phyloP scores from a whole-genome alignment of 208 protist genomes.

The Wallacemonas sp. region DNA sequence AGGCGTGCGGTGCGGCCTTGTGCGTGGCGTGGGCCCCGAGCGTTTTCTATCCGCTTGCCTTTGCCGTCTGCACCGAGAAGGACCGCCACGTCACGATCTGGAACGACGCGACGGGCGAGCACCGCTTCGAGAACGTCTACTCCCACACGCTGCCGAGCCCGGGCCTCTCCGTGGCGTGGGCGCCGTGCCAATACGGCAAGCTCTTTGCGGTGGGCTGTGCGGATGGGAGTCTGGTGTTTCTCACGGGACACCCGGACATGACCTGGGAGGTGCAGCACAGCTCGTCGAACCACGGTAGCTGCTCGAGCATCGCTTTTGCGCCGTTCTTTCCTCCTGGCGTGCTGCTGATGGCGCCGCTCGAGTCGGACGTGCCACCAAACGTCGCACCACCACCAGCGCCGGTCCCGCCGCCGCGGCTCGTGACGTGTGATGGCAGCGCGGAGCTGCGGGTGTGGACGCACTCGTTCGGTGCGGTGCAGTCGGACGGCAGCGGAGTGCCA shows the following conservation, averaged over 20 bases:
- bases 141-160: conserved; percentile 32
- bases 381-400: conserved; percentile 31
- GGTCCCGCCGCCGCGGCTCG: conserved; percentile 66
- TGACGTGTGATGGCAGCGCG: conserved; percentile 65
- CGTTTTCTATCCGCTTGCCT: conserved; percentile 49
- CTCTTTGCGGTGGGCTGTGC: conserved; percentile 78
- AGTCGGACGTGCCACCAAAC: conserved; percentile 30
- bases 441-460: conserved; percentile 69
- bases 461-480: conserved; percentile 22
- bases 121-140: conserved; percentile 70
- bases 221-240: conserved; percentile 64
- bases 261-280: conserved; percentile 69
- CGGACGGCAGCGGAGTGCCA: conserved; percentile 15
- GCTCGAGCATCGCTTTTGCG: conserved; percentile 60
- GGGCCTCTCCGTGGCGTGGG: conserved; percentile 75
- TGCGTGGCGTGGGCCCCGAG: conserved; percentile 81
- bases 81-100: conserved; percentile 55
- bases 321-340: conserved; percentile 69
- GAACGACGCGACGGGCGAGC: conserved; percentile 43
- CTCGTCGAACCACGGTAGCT: conserved; percentile 48
- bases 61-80: conserved; percentile 65
- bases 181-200: conserved; percentile 75
- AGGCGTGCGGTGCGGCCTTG: conserved; percentile 36
- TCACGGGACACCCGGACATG: conserved; percentile 52
- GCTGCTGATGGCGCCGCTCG: conserved; percentile 65